phyloP scores from a whole-genome alignment of 2,329 filamentous ascomycete species.

The Ascochyta pisi region DNA sequence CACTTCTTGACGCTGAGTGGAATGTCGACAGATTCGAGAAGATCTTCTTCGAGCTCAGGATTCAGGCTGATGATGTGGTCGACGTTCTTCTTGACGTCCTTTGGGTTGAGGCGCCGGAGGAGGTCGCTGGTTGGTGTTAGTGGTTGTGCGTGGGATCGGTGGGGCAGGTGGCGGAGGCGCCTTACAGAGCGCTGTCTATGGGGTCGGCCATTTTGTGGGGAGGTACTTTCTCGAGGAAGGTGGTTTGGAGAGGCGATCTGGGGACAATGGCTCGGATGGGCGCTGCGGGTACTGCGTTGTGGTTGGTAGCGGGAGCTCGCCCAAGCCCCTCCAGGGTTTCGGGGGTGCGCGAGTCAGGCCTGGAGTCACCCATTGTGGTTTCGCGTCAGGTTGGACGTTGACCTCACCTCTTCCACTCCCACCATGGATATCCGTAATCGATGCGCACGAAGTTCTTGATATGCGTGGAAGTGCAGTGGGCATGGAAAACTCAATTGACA shows the following conservation, averaged over 20 bases:
- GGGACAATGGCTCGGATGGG: slow-evolving; percentile 19
- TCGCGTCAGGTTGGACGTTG: slow-evolving; percentile 8
- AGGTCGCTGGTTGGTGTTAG: slow-evolving; percentile 73
- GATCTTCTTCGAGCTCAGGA: slow-evolving; percentile 93
- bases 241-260: slow-evolving; percentile 18
- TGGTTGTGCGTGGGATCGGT: slow-evolving; percentile 1
- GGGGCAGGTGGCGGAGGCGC: not conserved
- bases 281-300: slow-evolving; percentile 8
- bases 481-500: not conserved
- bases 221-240: slow-evolving; percentile 17
- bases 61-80: slow-evolving; percentile 86
- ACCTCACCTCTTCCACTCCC: slow-evolving; percentile 16
- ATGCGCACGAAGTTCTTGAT: not conserved
- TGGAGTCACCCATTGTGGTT: slow-evolving; percentile 21
- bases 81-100: slow-evolving; percentile 87
- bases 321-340: slow-evolving; percentile 31
- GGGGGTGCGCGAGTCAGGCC: slow-evolving; percentile 33
- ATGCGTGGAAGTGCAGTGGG: not conserved
- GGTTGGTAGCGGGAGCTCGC: slow-evolving; percentile 20
- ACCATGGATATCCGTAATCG: not conserved
- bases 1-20: slow-evolving; percentile 87
- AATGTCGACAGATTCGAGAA: slow-evolving; percentile 96
- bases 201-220: slow-evolving; percentile 44
- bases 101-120: slow-evolving; percentile 95
- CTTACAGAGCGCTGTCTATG: slow-evolving; percentile 76